A percentile compares a stretch with the other conserved stretches of the same genome.
These are phyloP conservation scores for Colletotrichum sp. DNA, from an alignment of 2,329 filamentous ascomycete species.

Conservation along the genomic window DNA sequence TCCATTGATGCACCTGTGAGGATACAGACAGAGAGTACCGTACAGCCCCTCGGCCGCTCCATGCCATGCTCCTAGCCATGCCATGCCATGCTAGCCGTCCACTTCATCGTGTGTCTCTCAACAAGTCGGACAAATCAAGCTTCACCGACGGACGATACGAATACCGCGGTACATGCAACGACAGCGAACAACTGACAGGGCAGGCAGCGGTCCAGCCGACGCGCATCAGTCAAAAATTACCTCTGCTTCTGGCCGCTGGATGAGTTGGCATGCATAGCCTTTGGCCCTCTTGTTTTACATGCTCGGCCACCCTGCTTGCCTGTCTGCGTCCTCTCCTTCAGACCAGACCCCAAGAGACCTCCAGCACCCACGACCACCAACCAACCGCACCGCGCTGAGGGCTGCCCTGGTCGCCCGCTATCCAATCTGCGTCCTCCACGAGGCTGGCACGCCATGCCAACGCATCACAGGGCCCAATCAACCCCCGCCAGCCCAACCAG, in stretches of 20 bases:
- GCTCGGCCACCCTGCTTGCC: neutral
- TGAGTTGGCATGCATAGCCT: conserved; percentile 23
- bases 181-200: neutral
- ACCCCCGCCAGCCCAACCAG: conserved; percentile 10
- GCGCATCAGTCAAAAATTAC: neutral
- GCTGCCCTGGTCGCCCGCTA: conserved; percentile 4
- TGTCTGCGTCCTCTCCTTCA: neutral
- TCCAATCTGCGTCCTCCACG: conserved; percentile 26
- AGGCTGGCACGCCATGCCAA: conserved; percentile 22
- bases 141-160: conserved; percentile 1
- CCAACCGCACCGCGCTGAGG: neutral
- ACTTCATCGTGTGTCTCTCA: conserved; percentile 1
- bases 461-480: conserved; percentile 23
- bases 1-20: neutral
- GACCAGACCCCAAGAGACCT: neutral
- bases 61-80: neutral
- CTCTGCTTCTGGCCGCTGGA: conserved; percentile 13
- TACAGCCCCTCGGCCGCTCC: neutral
- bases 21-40: neutral
- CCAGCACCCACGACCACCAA: neutral
- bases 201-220: neutral
- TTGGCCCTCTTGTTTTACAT: conserved; percentile 16
- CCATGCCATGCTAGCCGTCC: neutral
- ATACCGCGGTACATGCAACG: neutral
- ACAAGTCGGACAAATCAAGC: conserved; percentile 14